These are phyloP conservation scores for Agrocybe pediades DNA, from an alignment of 768 basidiomycete genomes.

Conservation along the genomic window DNA sequence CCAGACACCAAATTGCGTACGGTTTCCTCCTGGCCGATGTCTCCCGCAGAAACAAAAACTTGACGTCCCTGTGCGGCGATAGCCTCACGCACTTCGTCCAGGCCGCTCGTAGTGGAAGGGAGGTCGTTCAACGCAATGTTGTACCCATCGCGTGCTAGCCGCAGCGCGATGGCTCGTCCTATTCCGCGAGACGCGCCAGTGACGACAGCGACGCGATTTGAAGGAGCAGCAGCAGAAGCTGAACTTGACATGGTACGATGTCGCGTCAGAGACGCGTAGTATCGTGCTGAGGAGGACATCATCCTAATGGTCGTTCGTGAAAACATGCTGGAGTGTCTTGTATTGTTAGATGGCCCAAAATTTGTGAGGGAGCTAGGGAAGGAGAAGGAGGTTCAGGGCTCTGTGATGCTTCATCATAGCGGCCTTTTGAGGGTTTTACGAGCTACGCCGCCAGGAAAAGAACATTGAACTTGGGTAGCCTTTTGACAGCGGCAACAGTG, in stretches of 20 bases:
- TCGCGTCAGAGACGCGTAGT: not conserved
- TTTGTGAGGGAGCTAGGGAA: too few species aligned
- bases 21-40: constrained; percentile 42
- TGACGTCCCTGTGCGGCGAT: constrained; percentile 28
- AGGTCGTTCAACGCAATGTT: constrained; percentile 48
- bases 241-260: not conserved
- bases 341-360: too few species aligned
- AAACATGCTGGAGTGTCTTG: too few species aligned
- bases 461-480: too few species aligned
- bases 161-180: constrained; percentile 46
- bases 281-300: not conserved
- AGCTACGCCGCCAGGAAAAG: too few species aligned
- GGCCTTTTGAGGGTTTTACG: too few species aligned
- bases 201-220: constrained; percentile 29
- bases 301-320: too few species aligned
- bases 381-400: too few species aligned
- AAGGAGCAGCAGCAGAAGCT: too few species aligned
- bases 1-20: constrained; percentile 40
- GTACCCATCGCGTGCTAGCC: constrained; percentile 49
- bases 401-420: too few species aligned
- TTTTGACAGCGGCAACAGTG: too few species aligned
- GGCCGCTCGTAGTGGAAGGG: constrained; percentile 22
- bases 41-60: constrained; percentile 26
- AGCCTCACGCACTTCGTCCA: constrained; percentile 27
- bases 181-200: constrained; percentile 46